A percentile compares a stretch with the other conserved stretches of the same genome.
Conservation (phyloP, 2,329 filamentous ascomycete genomes). For the Alternaria sp. region DNA sequence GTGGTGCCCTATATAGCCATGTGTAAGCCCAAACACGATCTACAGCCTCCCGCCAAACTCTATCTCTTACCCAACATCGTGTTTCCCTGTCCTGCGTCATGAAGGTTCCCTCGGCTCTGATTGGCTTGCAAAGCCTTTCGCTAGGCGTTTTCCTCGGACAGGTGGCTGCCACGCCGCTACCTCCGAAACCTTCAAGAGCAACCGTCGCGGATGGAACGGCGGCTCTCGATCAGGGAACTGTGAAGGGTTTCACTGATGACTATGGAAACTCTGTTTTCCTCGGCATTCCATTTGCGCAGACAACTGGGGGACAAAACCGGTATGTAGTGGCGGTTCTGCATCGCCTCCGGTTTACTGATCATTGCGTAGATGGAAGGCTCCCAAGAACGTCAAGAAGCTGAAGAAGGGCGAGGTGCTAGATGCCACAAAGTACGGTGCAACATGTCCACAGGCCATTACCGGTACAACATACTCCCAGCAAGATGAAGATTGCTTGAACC, state of each 20-base stretch:
- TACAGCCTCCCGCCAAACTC: slow-evolving; percentile 12
- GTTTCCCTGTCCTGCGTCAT: slow-evolving; percentile 10
- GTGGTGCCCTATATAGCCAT: slow-evolving; percentile 13
- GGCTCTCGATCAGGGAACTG: slow-evolving; percentile 20
- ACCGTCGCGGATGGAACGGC: slow-evolving; percentile 11
- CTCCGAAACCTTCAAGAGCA: slow-evolving; percentile 10
- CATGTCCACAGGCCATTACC: slow-evolving; percentile 33
- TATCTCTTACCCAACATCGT: slow-evolving; percentile 1
- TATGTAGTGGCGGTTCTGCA: not conserved
- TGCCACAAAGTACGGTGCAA: slow-evolving; percentile 29
- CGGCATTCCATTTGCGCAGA: slow-evolving; percentile 33
- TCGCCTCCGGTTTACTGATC: not conserved
- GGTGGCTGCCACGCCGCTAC: slow-evolving; percentile 11
- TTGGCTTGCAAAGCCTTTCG: slow-evolving; percentile 10
- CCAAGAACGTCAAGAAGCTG: slow-evolving; percentile 17
- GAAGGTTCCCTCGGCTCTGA: slow-evolving; percentile 10
- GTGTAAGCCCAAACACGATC: slow-evolving; percentile 8
- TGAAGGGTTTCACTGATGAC: slow-evolving; percentile 26
- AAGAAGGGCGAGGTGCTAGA: slow-evolving; percentile 18
- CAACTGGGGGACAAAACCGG: slow-evolving; percentile 32
- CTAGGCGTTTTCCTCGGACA: slow-evolving; percentile 11
- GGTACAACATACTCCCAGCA: slow-evolving; percentile 28
- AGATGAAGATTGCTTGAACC: slow-evolving; percentile 50
- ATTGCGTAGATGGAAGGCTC: slow-evolving; percentile 25
- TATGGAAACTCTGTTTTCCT: slow-evolving; percentile 31